Base-by-base conservation (phyloP, 2,329 filamentous ascomycete species). In the Cladophialophora yegresii region DNA sequence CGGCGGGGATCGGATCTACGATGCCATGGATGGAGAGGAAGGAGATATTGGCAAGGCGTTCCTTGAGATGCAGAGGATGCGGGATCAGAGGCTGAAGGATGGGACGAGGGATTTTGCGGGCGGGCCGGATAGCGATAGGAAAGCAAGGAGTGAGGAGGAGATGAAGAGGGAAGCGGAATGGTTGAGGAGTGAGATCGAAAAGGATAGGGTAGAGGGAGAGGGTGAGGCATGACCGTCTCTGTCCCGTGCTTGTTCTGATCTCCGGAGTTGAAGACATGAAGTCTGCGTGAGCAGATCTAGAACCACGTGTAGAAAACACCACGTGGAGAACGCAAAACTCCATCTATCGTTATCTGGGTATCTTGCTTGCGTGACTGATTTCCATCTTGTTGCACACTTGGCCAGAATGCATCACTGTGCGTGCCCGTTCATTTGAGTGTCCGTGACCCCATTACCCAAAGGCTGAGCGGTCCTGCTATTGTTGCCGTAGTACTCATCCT, bases 161-260 rank as follows among this genome's bases (percentile, higher is more conserved):
- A 97, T 98, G 93, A 81, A 82, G 67, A 82, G 81, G 9, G 93
- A 97, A 81, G 92, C 92, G 9, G 81, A 83, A 70, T 80, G 84
- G 80, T 86, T 93, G 72, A 85, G 83, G 62, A 73, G 74, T 54
- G 81, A 85, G 75, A 83, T 86, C 76, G 78, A 77, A 67, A 81
- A 74, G 59, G 75, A 77, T 69, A 73, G 67, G 71, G 26, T 33
- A 50, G 53, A 67, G 9, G 50, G 43, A 20, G 63, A 58, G 56
- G 63, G 62, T 33, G 47, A 20, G 36, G 36, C 13, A 43, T 43
- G n/a, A n/a, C 36, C 36, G 7, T 43, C 36, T 43, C 36, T n/a
- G 16, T 6, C 16, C n/a, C 6, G 10, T 43, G 36, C 13, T 13
- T 43, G 16, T 13, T 16, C 8, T 43, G 8, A 16, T 16, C 5